Conservation (phyloP, 148 eudicot genomes). For the Persicaria maculosa region DNA sequence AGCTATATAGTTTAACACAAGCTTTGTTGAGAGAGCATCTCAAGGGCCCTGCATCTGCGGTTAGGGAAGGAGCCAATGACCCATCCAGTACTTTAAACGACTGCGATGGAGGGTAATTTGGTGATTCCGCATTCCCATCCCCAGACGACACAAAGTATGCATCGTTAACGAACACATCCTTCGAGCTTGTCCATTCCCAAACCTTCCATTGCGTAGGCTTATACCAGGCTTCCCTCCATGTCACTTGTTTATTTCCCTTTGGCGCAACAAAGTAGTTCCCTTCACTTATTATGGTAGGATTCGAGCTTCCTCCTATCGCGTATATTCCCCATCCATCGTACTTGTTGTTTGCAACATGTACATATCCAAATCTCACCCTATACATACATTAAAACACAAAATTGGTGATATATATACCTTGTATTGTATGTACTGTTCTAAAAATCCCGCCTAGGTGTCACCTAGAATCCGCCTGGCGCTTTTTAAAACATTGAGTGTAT, state of each 20-base stretch:
- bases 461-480: no score
- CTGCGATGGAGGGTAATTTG: not conserved
- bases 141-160: slow-evolving; percentile 1
- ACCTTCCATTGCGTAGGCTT: not conserved
- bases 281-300: slow-evolving; percentile 66
- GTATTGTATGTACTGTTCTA: not conserved
- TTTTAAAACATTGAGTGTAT: not conserved
- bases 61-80: not conserved
- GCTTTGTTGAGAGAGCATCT: not conserved
- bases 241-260: not conserved
- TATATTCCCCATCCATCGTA: slow-evolving; percentile 57
- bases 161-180: not conserved
- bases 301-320: slow-evolving; percentile 73
- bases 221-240: not conserved
- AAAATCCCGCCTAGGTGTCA: no score
- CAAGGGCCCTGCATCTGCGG: not conserved
- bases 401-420: not conserved
- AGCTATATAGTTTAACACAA: not conserved
- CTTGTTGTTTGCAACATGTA: slow-evolving; percentile 74
- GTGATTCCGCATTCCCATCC: not conserved
- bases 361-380: slow-evolving; percentile 42
- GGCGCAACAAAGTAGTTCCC: slow-evolving; percentile 78
- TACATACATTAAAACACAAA: not conserved
- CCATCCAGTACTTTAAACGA: not conserved
- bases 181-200: slow-evolving; percentile 1